Conservation (phyloP, 2,329 filamentous ascomycete genomes). For the Cercospora sp. region DNA sequence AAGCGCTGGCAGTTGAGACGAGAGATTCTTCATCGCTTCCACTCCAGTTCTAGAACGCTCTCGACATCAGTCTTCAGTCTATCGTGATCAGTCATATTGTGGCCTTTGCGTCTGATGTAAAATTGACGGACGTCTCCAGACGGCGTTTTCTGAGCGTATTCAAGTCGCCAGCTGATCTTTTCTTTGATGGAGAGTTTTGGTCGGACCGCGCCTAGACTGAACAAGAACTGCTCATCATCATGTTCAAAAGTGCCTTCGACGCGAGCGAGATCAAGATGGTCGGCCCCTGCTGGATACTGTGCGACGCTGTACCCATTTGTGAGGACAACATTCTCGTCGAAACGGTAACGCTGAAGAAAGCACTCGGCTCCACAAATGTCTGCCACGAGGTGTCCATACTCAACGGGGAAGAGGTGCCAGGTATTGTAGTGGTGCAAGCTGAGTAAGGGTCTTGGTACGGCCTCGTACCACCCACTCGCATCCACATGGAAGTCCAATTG, state of each 20-base stretch:
- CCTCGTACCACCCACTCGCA: conserved; percentile 22
- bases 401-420: conserved; percentile 18
- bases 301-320: conserved; percentile 24
- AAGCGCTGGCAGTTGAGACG: not conserved
- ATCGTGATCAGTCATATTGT: not conserved
- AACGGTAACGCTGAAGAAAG: conserved; percentile 22
- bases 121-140: not conserved
- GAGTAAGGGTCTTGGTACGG: not conserved
- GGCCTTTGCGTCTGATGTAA: conserved; percentile 1
- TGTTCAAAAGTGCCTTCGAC: conserved; percentile 21
- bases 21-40: not conserved
- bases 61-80: conserved; percentile 1
- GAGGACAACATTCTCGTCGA: conserved; percentile 17
- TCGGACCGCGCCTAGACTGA: conserved; percentile 18
- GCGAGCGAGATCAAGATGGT: conserved; percentile 8
- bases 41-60: conserved; percentile 1
- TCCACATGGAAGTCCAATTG: conserved; percentile 21
- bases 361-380: conserved; percentile 17
- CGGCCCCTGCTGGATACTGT: conserved; percentile 18
- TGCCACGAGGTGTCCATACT: conserved; percentile 19
- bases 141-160: conserved; percentile 1
- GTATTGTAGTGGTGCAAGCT: conserved; percentile 24
- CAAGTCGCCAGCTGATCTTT: conserved; percentile 23
- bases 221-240: conserved; percentile 9
- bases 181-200: conserved; percentile 11